Evolutionary conservation across 768 basidiomycete genomes (phyloP), one percentile per base, ranked within the genome.

Genomic region (Steccherinum ochraceum): DNA sequence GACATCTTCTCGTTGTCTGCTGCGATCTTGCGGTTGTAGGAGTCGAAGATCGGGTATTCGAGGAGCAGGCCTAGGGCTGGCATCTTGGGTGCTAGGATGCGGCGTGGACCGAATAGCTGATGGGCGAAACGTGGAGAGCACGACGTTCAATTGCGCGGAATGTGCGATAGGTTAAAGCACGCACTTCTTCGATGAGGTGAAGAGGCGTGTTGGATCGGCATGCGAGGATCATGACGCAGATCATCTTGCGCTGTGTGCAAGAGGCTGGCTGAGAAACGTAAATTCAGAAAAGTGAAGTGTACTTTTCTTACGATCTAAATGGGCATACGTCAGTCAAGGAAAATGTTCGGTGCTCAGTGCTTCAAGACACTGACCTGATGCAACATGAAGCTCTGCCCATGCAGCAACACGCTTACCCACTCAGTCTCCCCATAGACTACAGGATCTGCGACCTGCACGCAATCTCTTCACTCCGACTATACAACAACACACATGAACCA

Each of bases 321-420:
- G 18, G n/a, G 16, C 41, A 43, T 7, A 10, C 41, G 19, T 43
- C 10, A 24, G 24, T 48, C 12, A 40, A 48, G 44, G 23, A n/a
- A 39, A 11, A 18, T 40, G 5, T 24, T n/a, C n/a, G n/a, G n/a
- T n/a, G n/a, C n/a, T n/a, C n/a, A n/a, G n/a, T n/a, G n/a, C n/a
- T n/a, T n/a, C 10, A 20, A 4, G 47, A n/a, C 40, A 69, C 76
- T 48, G 60, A 93, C 93, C 75, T 99, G 96, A 67, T 99, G 95
- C 49, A 99, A 70, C 96, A 99, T 98, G 67, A 99, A 99, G 59
- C 91, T 93, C 67, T 99, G 96, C 0, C 95, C 96, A 63, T 98
- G 93, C 64, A 96, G 87, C 53, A 88, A 73, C 18, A 98, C 84
- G 42, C 87, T 88, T 41, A 98, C 81, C 94, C 95, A 98, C 62